Evolutionary conservation across 345 rosid species (phyloP).

Genomic region (Sonneratia caseolaris): DNA sequence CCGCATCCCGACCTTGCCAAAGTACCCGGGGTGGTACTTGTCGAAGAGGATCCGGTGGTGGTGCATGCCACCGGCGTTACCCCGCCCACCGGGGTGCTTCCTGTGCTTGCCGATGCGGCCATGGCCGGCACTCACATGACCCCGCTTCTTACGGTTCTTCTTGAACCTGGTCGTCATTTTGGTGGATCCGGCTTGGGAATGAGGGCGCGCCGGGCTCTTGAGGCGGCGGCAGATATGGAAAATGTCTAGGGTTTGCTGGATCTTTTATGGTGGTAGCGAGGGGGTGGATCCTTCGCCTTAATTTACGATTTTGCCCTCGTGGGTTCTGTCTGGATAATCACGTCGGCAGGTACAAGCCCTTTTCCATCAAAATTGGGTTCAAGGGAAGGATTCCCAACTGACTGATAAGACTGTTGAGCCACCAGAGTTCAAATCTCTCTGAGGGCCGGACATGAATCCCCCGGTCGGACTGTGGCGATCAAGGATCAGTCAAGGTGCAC

Average conservation of each 20-base stretch:
- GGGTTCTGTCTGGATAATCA: slow-evolving; percentile 17
- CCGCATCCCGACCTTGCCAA: slow-evolving; percentile 45
- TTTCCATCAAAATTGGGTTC: no score
- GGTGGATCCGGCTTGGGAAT: not conserved
- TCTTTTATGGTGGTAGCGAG: slow-evolving; percentile 1
- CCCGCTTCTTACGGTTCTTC: slow-evolving; percentile 46
- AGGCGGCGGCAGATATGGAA: not conserved
- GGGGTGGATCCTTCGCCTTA: not conserved
- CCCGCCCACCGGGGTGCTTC: slow-evolving; percentile 42
- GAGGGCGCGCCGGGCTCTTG: not conserved
- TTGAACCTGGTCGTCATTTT: slow-evolving; percentile 34
- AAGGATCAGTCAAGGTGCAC: no score
- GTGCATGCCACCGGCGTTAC: slow-evolving; percentile 46
- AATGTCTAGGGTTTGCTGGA: slow-evolving; percentile 17
- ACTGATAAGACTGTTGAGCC: no score
- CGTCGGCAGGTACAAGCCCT: no score
- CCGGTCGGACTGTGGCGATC: no score
- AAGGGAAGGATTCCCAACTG: no score
- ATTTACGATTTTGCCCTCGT: slow-evolving; percentile 19
- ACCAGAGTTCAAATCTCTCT: no score
- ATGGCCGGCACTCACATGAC: slow-evolving; percentile 40
- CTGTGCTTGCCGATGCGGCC: slow-evolving; percentile 44
- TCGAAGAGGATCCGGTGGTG: slow-evolving; percentile 44
- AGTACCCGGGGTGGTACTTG: slow-evolving; percentile 42
- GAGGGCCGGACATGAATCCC: no score